Conservation (phyloP, 2,329 filamentous ascomycete genomes). For the Xylaria sp. region DNA sequence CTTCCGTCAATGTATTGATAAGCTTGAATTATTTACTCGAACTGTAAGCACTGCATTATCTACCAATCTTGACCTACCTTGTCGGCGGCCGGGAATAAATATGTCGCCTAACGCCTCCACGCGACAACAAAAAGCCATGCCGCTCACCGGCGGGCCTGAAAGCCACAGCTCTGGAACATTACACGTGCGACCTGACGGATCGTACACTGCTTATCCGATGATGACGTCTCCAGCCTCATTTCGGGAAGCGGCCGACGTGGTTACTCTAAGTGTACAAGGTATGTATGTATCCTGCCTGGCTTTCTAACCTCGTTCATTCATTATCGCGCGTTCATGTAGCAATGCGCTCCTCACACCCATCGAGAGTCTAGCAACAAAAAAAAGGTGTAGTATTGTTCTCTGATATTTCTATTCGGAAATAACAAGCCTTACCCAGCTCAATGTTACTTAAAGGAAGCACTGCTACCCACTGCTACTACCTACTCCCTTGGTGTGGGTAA, state of each 20-base stretch:
- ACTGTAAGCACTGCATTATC: not conserved
- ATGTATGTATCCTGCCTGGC: not conserved
- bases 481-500: conserved; percentile 2
- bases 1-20: not conserved
- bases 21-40: not conserved
- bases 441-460: conserved; percentile 2
- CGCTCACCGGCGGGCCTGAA: conserved; percentile 13
- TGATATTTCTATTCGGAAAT: not conserved
- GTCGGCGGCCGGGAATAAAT: not conserved
- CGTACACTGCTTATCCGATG: conserved; percentile 13
- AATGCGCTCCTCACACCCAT: conserved; percentile 4
- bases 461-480: conserved; percentile 2
- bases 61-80: not conserved
- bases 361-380: conserved; percentile 3
- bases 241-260: conserved; percentile 23
- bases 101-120: not conserved
- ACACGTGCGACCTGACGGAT: not conserved
- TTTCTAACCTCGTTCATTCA: not conserved
- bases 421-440: conserved; percentile 5
- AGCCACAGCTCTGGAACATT: conserved; percentile 6
- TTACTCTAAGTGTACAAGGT: not conserved
- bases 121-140: not conserved
- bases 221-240: conserved; percentile 27
- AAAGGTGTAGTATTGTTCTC: not conserved
- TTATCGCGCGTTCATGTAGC: not conserved